These are phyloP conservation scores for Picochlorum sp. DNA, from an alignment of 139 green algal species.

Conservation along the genomic window DNA sequence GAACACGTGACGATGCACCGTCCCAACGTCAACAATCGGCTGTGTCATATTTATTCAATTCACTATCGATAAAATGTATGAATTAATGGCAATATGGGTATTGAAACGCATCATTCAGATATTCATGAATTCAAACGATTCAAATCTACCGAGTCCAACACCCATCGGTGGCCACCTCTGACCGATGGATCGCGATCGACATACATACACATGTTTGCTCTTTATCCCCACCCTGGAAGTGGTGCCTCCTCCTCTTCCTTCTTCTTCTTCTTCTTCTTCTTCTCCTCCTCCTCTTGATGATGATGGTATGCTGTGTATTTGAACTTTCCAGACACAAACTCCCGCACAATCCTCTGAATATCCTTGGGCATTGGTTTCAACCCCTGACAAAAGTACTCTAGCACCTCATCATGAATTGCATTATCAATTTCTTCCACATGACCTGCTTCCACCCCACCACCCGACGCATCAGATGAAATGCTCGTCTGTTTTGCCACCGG, in stretches of 20 bases:
- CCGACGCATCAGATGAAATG: not conserved
- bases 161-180: too few species aligned
- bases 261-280: conserved; percentile 8
- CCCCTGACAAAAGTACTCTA: conserved; percentile 12
- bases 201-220: not conserved
- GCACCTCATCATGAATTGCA: conserved; percentile 16
- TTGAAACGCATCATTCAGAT: too few species aligned
- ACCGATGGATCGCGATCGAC: not conserved
- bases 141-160: too few species aligned
- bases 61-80: not conserved
- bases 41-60: not conserved
- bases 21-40: not conserved
- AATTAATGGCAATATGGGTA: not conserved
- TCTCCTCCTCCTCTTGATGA: not conserved
- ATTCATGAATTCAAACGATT: too few species aligned
- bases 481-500: not conserved
- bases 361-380: conserved; percentile 3
- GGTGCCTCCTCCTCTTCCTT: not conserved
- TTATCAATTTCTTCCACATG: conserved; percentile 6
- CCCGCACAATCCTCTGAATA: conserved; percentile 6
- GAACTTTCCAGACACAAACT: conserved; percentile 12
- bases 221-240: conserved; percentile 11
- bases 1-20: conserved; percentile 4
- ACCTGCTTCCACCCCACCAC: not conserved
- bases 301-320: conserved; percentile 2